Evolutionary conservation across 2,329 filamentous ascomycete species (phyloP).

Genomic region (Beauveria rudraprayagi): DNA sequence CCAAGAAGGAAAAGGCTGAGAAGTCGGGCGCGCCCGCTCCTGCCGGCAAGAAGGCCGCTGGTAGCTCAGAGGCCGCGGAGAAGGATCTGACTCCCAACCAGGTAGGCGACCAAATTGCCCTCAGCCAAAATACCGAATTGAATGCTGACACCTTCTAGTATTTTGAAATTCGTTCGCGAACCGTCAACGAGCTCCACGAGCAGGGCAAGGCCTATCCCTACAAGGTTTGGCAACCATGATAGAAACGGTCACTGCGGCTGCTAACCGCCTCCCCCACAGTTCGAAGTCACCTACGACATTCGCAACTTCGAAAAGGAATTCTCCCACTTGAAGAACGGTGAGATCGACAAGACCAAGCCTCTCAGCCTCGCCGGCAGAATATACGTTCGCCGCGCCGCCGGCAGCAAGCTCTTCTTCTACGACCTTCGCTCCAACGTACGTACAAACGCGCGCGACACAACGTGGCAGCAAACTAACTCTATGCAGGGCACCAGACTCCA

Average conservation of each 20-base stretch:
- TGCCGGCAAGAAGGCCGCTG: constrained; percentile 32
- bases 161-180: constrained; percentile 88
- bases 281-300: constrained; percentile 77
- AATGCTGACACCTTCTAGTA: constrained; percentile 39
- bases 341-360: constrained; percentile 66
- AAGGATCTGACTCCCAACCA: constrained; percentile 51
- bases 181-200: constrained; percentile 45
- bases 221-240: constrained; percentile 36
- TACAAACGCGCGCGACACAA: neutral
- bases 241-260: neutral
- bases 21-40: constrained; percentile 62
- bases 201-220: constrained; percentile 64
- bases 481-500: constrained; percentile 62
- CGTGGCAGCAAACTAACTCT: neutral
- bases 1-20: constrained; percentile 79
- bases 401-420: constrained; percentile 86
- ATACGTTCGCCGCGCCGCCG: constrained; percentile 76
- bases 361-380: constrained; percentile 78
- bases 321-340: constrained; percentile 77
- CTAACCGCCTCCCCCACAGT: constrained; percentile 32
- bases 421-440: constrained; percentile 42
- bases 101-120: constrained; percentile 15
- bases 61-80: constrained; percentile 53
- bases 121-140: neutral
- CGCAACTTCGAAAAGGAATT: constrained; percentile 73